phyloP scores from a whole-genome alignment of 257 asterid genomes.

The Paulownia fortunei region DNA sequence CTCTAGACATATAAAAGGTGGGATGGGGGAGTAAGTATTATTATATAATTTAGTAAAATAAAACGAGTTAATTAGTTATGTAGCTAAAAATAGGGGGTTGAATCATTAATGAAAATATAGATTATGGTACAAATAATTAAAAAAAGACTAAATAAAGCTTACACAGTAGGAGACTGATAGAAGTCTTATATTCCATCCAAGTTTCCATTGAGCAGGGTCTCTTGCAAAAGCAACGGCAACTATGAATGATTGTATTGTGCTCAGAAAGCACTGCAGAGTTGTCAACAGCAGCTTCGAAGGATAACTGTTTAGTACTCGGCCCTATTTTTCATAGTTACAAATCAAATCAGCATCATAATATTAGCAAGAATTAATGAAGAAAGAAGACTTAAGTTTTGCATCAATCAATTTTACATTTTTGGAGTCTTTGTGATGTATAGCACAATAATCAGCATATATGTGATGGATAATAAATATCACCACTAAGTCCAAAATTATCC shows the following conservation, averaged over 20 bases:
- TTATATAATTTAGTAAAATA: too few relatives aligned
- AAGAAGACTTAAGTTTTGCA: neutral
- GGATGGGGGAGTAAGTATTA: too few relatives aligned
- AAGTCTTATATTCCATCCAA: constrained; percentile 69
- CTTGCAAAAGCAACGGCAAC: constrained; percentile 65
- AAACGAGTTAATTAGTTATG: too few relatives aligned
- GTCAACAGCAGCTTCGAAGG: constrained; percentile 83
- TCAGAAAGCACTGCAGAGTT: constrained; percentile 68
- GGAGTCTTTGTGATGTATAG: neutral
- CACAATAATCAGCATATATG: too few relatives aligned
- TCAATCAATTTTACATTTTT: neutral
- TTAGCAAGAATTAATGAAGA: neutral
- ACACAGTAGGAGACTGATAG: constrained; percentile 76
- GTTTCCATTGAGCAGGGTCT: constrained; percentile 68
- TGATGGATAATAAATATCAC: too few relatives aligned
- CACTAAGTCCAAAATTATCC: too few relatives aligned
- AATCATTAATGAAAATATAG: too few relatives aligned
- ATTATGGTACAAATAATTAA: too few relatives aligned
- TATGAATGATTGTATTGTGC: constrained; percentile 70
- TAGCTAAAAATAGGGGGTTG: too few relatives aligned
- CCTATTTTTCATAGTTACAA: constrained; percentile 45
- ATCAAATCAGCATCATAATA: neutral
- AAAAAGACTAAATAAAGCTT: constrained; percentile 30
- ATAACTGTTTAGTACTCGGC: constrained; percentile 53
- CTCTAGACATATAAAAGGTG: too few relatives aligned